A percentile compares a stretch with the other conserved stretches of the same genome.
Conservation (phyloP, 2,329 filamentous ascomycete genomes). For the Fusarium aywerte region DNA sequence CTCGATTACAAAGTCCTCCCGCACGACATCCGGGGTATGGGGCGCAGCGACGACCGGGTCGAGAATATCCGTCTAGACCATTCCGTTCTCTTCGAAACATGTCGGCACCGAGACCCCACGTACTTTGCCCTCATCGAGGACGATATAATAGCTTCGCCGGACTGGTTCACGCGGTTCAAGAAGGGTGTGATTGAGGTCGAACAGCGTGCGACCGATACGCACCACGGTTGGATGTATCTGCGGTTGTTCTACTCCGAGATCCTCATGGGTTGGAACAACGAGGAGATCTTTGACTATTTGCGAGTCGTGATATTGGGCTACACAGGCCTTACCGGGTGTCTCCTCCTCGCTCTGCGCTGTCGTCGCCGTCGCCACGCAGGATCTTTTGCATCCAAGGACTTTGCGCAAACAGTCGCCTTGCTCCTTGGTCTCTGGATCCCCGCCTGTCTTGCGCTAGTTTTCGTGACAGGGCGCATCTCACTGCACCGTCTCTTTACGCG, state of each 20-base stretch:
- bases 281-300: slow-evolving; percentile 49
- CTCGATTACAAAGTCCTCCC: slow-evolving; percentile 30
- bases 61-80: slow-evolving; percentile 52
- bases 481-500: slow-evolving; percentile 41
- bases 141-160: slow-evolving; percentile 50
- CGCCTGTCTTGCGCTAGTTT: slow-evolving; percentile 48
- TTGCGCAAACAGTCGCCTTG: slow-evolving; percentile 43
- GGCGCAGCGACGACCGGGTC: slow-evolving; percentile 45
- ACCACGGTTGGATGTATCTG: slow-evolving; percentile 51
- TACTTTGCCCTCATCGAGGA: slow-evolving; percentile 55
- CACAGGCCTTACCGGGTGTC: slow-evolving; percentile 26
- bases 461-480: slow-evolving; percentile 46
- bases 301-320: slow-evolving; percentile 46
- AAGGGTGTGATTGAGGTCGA: slow-evolving; percentile 48
- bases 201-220: slow-evolving; percentile 20
- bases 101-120: slow-evolving; percentile 42
- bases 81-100: slow-evolving; percentile 50
- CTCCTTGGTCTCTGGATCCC: slow-evolving; percentile 48
- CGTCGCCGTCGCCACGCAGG: slow-evolving; percentile 19
- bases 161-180: slow-evolving; percentile 50
- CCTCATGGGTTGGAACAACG: slow-evolving; percentile 53
- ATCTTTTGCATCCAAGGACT: slow-evolving; percentile 27
- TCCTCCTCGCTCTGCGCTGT: slow-evolving; percentile 19
- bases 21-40: slow-evolving; percentile 40
- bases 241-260: slow-evolving; percentile 54